Evolutionary conservation across 495 filamentous ascomycete genomes (phyloP), one percentile per base, ranked within the genome.

Genomic region (Parmelia sp.): DNA sequence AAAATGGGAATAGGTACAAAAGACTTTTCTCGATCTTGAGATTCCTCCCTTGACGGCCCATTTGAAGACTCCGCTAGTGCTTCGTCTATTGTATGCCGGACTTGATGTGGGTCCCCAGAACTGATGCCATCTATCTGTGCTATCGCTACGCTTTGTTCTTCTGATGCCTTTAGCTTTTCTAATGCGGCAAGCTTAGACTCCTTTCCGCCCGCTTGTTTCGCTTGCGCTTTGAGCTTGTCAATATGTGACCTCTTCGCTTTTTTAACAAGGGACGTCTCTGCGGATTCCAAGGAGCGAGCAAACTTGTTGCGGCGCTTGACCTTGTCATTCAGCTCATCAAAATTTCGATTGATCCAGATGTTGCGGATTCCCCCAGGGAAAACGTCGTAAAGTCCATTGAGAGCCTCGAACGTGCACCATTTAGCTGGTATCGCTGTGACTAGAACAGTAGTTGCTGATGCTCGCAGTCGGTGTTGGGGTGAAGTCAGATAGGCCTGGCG

Each of bases 351-450:
- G 66, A 97, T 88, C 91, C 92, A 98, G 40, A 97, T 92, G 73
- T 97, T 97, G 61, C 91, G 85, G 72, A 98, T 87, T 57, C 94
- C 94, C 49, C 94, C 94, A 4, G 94, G 94, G 70, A 96, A 98
- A 10, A 97, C 92, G 74, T 98, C 94, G 69, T 94, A 98, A n/a
- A 98, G 79, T 0, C 83, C 86, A 49, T 87, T 82, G 17, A 98
- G 79, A 14, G 90, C 89, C 59, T 96, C 85, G 51, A 89, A 79
- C 31, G 82, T 88, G 17, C 96, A 84, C 93, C 93, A 97, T 70
- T 91, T 90, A 37, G 83, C 79, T 23, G 94, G 94, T 63, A 98
- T 97, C 31, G 86, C 86, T 64, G 87, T 92, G 23, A 97, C 91
- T 17, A 98, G 79, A 60, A 98, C 92, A 5, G 94, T 97, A 14